phyloP scores from a whole-genome alignment of 2,329 filamentous ascomycete genomes.

The Pseudonectria buxi region DNA sequence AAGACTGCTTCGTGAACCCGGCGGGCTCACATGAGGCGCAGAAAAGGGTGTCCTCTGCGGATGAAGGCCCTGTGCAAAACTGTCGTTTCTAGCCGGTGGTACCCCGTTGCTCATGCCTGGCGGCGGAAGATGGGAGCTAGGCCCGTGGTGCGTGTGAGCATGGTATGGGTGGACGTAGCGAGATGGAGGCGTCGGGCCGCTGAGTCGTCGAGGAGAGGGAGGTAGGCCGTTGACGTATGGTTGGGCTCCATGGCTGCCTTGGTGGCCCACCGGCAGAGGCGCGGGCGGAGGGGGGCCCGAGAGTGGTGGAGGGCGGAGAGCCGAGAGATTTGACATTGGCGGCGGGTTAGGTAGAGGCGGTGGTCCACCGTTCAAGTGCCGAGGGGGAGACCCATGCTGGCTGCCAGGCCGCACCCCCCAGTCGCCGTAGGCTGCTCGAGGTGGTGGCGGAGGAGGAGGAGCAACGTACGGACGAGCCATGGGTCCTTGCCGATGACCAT shows the following conservation, averaged over 20 bases:
- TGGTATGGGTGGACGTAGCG: conserved; percentile 35
- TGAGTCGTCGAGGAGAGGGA: conserved; percentile 41
- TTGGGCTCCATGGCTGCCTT: conserved; percentile 26
- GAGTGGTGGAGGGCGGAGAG: conserved; percentile 45
- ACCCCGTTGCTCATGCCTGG: conserved; percentile 29
- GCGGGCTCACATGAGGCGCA: conserved; percentile 39
- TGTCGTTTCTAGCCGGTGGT: conserved; percentile 27
- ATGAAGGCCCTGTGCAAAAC: conserved; percentile 35
- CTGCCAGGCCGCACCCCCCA: conserved; percentile 44
- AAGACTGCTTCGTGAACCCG: conserved; percentile 34
- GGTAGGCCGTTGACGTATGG: conserved; percentile 39
- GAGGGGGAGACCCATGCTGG: conserved; percentile 41
- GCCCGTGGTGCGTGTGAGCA: conserved; percentile 18
- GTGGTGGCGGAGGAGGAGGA: conserved; percentile 18
- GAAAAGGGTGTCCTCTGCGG: conserved; percentile 36
- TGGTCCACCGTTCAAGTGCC: conserved; percentile 44
- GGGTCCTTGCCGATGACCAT: conserved; percentile 22
- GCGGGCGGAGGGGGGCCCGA: conserved; percentile 36
- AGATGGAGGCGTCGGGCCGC: conserved; percentile 34
- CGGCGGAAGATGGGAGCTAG: conserved; percentile 20
- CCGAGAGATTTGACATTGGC: conserved; percentile 31
- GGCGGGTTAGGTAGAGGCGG: conserved; percentile 26
- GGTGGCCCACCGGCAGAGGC: conserved; percentile 35
- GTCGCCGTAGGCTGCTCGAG: conserved; percentile 30
- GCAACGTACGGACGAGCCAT: conserved; percentile 19